A percentile compares a stretch with the other conserved stretches of the same genome.
Evolutionary conservation across 371 early-diverging fungal species (phyloP).

Genomic region (Dipsacomyces acuminosporus): DNA sequence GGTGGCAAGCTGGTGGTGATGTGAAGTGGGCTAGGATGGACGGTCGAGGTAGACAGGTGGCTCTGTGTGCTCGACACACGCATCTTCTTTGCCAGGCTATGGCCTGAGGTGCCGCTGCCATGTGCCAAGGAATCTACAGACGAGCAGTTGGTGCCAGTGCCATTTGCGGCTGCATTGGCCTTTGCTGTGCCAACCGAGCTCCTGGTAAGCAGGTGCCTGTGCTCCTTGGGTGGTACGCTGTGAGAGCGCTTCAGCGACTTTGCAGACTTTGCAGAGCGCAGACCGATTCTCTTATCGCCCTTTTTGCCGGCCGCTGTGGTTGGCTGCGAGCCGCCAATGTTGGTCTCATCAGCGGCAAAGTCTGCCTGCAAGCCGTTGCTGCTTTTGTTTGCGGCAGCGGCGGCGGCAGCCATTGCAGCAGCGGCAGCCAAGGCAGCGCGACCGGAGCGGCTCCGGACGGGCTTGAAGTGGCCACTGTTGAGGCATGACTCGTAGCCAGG

Average conservation of each 20-base stretch:
- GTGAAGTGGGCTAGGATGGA: constrained; percentile 9
- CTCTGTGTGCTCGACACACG: constrained; percentile 42
- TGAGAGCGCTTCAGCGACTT: constrained; percentile 47
- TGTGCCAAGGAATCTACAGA: constrained; percentile 25
- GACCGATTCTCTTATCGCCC: constrained; percentile 31
- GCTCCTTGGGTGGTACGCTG: constrained; percentile 44
- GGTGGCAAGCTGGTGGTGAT: constrained; percentile 9
- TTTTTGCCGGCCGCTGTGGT: constrained; percentile 7
- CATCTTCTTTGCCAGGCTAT: constrained; percentile 37
- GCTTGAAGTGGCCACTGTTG: constrained; percentile 48
- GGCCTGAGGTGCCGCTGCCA: constrained; percentile 13
- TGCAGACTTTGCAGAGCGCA: constrained; percentile 32
- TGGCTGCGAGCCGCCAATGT: not conserved
- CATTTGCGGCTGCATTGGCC: no score
- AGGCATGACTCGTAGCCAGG: constrained; percentile 48
- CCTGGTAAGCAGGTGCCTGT: constrained; percentile 15
- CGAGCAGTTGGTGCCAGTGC: no score
- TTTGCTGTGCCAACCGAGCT: not conserved
- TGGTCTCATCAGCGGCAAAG: not conserved
- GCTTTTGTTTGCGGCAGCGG: not conserved
- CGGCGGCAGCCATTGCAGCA: constrained; percentile 31
- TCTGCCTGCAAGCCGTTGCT: constrained; percentile 4
- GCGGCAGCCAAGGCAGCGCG: constrained; percentile 41
- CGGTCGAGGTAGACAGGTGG: constrained; percentile 16
- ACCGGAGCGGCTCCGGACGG: constrained; percentile 48